These are phyloP conservation scores for Mortierella sp. DNA, from an alignment of 371 early-diverging fungal genomes.

Conservation along the genomic window DNA sequence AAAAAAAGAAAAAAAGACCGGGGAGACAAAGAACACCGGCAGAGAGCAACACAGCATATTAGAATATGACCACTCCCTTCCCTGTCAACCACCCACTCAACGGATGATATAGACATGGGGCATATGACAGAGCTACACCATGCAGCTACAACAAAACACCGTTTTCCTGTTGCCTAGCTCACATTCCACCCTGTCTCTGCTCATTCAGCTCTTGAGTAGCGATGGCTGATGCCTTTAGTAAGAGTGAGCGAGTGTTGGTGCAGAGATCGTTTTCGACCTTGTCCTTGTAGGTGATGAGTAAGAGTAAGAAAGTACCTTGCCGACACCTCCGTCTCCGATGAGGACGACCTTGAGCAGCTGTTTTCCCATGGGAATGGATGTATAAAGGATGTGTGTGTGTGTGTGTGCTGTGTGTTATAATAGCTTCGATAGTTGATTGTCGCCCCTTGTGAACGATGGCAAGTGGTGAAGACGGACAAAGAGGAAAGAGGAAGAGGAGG, in stretches of 20 bases:
- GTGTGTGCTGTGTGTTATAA: background rate
- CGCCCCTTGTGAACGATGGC: background rate
- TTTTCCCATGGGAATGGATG: slow-evolving; percentile 47
- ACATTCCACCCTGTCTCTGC: background rate
- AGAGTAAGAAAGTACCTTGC: slow-evolving; percentile 67
- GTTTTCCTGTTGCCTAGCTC: no score
- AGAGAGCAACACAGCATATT: background rate
- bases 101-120: background rate
- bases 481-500: slow-evolving; percentile 7
- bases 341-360: slow-evolving; percentile 82
- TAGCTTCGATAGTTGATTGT: background rate
- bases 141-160: slow-evolving; percentile 16
- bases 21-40: background rate
- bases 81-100: background rate
- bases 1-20: background rate
- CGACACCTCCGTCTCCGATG: slow-evolving; percentile 90
- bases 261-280: background rate
- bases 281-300: background rate
- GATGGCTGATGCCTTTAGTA: no score
- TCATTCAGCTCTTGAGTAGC: background rate
- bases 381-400: background rate
- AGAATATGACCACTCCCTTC: background rate
- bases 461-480: background rate
- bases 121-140: slow-evolving; percentile 9
- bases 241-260: no score